A percentile compares a stretch with the other conserved stretches of the same genome.
Evolutionary conservation across 1,139 yeast genomes (phyloP).

Genomic region (Schwanniomyces etchellsii): DNA sequence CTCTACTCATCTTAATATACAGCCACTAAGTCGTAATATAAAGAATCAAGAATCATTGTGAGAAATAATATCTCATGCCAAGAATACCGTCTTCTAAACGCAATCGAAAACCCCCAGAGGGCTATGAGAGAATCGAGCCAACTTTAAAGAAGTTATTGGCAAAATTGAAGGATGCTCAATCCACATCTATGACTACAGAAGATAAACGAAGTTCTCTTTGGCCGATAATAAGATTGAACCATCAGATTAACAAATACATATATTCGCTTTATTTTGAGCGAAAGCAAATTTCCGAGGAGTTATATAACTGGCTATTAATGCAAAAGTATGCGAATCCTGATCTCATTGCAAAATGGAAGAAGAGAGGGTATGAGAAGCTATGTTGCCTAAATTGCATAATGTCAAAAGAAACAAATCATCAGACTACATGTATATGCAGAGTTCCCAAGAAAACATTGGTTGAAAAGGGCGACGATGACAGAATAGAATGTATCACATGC

Average conservation of each 20-base stretch:
- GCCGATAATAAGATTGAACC: conserved; percentile 66
- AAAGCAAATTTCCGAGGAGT: conserved; percentile 56
- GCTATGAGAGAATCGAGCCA: conserved; percentile 66
- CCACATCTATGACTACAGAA: conserved; percentile 17
- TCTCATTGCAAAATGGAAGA: conserved; percentile 87
- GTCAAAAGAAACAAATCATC: conserved; percentile 56
- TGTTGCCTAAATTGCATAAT: conserved; percentile 83
- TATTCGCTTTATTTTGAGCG: conserved; percentile 70
- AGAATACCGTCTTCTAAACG: conserved; percentile 35
- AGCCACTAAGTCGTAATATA: not conserved
- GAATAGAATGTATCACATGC: conserved; percentile 69
- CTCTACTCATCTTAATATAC: not conserved
- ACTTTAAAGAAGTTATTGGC: conserved; percentile 59
- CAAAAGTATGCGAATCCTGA: conserved; percentile 65
- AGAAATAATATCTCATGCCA: conserved; percentile 38
- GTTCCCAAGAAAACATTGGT: conserved; percentile 62
- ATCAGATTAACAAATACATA: conserved; percentile 72
- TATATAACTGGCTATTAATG: conserved; percentile 74
- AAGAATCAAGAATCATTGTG: too few species aligned
- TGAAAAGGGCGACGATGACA: conserved; percentile 29
- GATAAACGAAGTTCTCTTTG: conserved; percentile 57
- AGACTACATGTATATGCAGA: conserved; percentile 75
- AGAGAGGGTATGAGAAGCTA: conserved; percentile 80
- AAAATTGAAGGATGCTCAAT: conserved; percentile 56
- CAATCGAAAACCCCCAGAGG: conserved; percentile 62